Evolutionary conservation across 345 rosid species (phyloP), one percentile per base, ranked within the genome.

Genomic region (Hibiscus mutabilis): DNA sequence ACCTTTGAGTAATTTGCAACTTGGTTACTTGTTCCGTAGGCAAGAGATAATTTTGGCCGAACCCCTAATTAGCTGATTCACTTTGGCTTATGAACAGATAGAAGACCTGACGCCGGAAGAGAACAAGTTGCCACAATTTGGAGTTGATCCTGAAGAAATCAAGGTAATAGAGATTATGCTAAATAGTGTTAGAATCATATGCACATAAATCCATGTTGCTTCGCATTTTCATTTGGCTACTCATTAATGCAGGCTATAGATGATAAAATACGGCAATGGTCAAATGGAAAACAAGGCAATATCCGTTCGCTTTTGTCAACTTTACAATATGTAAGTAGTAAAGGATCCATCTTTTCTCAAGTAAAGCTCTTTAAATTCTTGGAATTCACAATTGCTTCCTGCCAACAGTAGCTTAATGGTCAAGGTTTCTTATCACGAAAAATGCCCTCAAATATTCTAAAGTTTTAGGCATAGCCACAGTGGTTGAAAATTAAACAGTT

Each of bases 241-340:
- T 52, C 7, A 70, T 71, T 44, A 51, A 13, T 81, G 73, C 82
- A 91, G 98, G 86, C 31, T 69, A 83, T 87, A 16, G 87, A 90
- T 78, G 83, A 79, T 62, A 82, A 87, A 79, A 90, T 91, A 72
- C 83, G 73, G 31, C 83, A 84, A 25, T 94, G 98, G 97, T 90
- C 89, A 42, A 73, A 68, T 22, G 98, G 97, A 62, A 94, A 87
- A 82, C 92, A 84, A 55, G 89, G 96, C 72, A 94, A 90, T 80
- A 89, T 94, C 56, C 92, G 98, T 47, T 88, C 98, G n/a, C 88
- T 94, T 40, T 75, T 94, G 79, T 91, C 98, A 47, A 94, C 96
- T 11, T 74, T 94, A 74, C 97, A 91, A 72, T 90, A 86, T 81
- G 98, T 90, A 81, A 90, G 98, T 35, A 35, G 10, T 35, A 35